phyloP scores from a whole-genome alignment of 2,329 filamentous ascomycete genomes.

The Stagonosporopsis cucurbitacearum region DNA sequence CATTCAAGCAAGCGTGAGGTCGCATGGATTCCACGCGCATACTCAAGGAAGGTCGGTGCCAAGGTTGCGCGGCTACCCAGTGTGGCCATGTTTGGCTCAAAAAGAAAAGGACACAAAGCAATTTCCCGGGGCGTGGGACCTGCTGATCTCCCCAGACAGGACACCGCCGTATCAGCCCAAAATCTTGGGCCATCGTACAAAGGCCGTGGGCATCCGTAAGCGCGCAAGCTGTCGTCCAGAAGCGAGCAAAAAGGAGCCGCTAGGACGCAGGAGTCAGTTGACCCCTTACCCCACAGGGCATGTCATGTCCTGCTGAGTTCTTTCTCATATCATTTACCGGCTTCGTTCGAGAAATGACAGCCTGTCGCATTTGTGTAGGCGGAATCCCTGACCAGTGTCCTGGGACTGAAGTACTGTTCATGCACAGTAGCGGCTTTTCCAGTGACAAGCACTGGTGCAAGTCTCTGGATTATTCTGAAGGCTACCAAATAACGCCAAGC shows the following conservation, averaged over 20 bases:
- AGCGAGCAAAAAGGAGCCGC: conserved; percentile 12
- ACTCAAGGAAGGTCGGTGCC: not conserved
- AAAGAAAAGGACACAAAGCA: conserved; percentile 9
- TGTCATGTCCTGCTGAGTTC: not conserved
- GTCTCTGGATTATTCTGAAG: not conserved
- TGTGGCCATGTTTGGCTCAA: not conserved
- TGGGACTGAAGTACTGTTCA: not conserved
- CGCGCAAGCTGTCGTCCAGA: conserved; percentile 10
- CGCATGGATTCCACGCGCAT: not conserved
- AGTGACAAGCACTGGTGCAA: conserved; percentile 12
- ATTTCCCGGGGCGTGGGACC: conserved; percentile 9
- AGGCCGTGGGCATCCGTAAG: conserved; percentile 11
- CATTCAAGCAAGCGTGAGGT: not conserved
- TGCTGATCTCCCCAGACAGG: conserved; percentile 9
- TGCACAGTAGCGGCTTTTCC: conserved; percentile 11
- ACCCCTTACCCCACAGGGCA: not conserved
- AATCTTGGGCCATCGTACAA: conserved; percentile 9
- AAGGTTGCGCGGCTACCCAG: conserved; percentile 11
- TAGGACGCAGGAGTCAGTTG: conserved; percentile 10
- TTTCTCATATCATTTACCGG: not conserved
- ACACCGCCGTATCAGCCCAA: conserved; percentile 10
- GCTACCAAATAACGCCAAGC: conserved; percentile 11
- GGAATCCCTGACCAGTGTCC: not conserved
- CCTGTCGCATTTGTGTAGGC: not conserved
- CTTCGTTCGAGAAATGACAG: not conserved